A percentile compares a stretch with the other conserved stretches of the same genome.
Conservation (phyloP, 371 early-diverging fungal genomes). For the Rhizoclosmatium hyalinum region DNA sequence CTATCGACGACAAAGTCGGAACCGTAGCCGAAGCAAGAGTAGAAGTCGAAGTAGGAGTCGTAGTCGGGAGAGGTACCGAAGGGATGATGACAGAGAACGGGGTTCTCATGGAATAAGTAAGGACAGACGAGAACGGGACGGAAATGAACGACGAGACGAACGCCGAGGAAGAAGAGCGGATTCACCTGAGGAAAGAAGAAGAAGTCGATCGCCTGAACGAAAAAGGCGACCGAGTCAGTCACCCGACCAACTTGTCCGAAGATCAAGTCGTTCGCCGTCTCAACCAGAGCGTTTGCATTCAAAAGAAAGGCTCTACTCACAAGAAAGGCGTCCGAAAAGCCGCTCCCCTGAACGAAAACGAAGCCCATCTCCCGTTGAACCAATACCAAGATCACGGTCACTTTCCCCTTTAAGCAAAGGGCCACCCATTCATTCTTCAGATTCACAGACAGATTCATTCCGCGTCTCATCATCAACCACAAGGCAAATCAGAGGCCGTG, state of each 20-base stretch:
- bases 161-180: not conserved
- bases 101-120: not conserved
- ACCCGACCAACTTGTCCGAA: not conserved
- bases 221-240: no score
- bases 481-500: conserved; percentile 24
- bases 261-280: no score
- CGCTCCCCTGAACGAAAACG: no score
- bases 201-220: no score
- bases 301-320: no score
- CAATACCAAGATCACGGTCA: no score
- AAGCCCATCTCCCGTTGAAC: no score
- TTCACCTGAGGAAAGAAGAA: no score
- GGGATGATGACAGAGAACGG: not conserved
- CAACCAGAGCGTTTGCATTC: no score
- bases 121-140: not conserved
- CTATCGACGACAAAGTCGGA: conserved; percentile 12
- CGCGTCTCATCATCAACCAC: not conserved
- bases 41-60: conserved; percentile 2
- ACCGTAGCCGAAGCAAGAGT: conserved; percentile 1
- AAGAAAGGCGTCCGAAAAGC: no score
- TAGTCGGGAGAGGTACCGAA: not conserved
- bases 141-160: not conserved
- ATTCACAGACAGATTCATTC: not conserved
- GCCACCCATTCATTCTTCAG: not conserved
- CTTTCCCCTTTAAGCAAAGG: no score